phyloP scores from a whole-genome alignment of 2,329 filamentous ascomycete genomes.

The Zasmidium angulare region DNA sequence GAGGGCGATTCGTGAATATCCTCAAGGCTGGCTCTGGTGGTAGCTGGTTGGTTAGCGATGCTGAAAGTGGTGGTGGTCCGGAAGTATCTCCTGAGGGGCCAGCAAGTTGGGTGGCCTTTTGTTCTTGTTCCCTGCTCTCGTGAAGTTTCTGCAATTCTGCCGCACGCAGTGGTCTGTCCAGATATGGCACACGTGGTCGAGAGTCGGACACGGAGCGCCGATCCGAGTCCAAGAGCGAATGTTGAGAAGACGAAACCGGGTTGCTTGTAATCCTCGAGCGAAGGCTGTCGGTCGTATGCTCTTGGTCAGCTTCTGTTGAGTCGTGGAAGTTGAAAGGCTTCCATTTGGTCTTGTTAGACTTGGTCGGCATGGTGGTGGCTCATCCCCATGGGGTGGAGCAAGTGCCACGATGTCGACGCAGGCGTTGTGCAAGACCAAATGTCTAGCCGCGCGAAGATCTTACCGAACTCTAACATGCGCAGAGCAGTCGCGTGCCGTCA shows the following conservation, averaged over 20 bases:
- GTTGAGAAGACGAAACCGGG: not conserved
- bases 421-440: not conserved
- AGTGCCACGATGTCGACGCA: not conserved
- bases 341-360: not conserved
- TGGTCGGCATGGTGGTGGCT: not conserved
- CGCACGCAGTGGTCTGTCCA: conserved; percentile 3
- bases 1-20: too few species aligned
- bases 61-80: too few species aligned
- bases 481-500: not conserved
- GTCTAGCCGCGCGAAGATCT: not conserved
- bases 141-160: conserved; percentile 9
- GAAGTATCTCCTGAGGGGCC: too few species aligned
- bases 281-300: not conserved
- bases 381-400: not conserved
- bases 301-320: not conserved
- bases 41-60: too few species aligned
- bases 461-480: not conserved
- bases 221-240: not conserved
- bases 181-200: not conserved
- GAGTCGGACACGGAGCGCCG: conserved; percentile 5
- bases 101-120: not conserved
- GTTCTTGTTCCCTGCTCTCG: conserved; percentile 1
- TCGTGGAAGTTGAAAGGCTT: not conserved
- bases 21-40: too few species aligned
- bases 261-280: not conserved